Conservation (phyloP, 23 red algal species). For the Gracilaria domingensis region DNA sequence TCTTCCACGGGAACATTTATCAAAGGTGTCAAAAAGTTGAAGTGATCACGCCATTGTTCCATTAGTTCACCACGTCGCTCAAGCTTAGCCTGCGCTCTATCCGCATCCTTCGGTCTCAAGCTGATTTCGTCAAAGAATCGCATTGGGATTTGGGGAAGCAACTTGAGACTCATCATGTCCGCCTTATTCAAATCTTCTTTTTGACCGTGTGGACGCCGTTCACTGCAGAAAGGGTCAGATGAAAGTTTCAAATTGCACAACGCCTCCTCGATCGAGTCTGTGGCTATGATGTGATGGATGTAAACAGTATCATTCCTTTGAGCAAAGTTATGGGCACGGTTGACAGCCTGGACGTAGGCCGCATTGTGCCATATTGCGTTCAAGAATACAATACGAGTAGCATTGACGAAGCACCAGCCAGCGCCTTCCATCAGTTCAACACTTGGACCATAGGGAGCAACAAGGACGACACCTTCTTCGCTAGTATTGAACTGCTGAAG, state of each 20-base stretch:
- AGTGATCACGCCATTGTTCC: conserved; percentile 34
- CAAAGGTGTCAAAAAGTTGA: conserved; percentile 25
- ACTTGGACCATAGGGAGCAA: conserved; percentile 46
- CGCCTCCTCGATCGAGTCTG: conserved; percentile 10
- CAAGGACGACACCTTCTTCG: conserved; percentile 20
- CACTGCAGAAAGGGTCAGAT: neutral
- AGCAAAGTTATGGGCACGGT: conserved; percentile 62
- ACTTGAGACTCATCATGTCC: neutral
- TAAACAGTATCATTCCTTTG: conserved; percentile 11
- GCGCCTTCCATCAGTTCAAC: conserved; percentile 50
- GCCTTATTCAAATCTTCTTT: neutral
- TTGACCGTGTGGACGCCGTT: neutral
- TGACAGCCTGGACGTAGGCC: conserved; percentile 39
- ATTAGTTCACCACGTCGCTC: neutral
- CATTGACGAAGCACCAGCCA: conserved; percentile 63
- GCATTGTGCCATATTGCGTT: conserved; percentile 40
- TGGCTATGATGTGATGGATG: conserved; percentile 23
- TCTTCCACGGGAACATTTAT: neutral
- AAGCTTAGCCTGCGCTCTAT: neutral
- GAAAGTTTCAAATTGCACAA: neutral
- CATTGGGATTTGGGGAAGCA: neutral
- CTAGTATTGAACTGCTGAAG: conserved; percentile 48
- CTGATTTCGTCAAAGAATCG: conserved; percentile 31
- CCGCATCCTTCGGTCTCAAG: neutral
- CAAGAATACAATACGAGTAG: conserved; percentile 44